Evolutionary conservation across 345 rosid genomes (phyloP).

Genomic region (Psidium friedrichsthalianum): DNA sequence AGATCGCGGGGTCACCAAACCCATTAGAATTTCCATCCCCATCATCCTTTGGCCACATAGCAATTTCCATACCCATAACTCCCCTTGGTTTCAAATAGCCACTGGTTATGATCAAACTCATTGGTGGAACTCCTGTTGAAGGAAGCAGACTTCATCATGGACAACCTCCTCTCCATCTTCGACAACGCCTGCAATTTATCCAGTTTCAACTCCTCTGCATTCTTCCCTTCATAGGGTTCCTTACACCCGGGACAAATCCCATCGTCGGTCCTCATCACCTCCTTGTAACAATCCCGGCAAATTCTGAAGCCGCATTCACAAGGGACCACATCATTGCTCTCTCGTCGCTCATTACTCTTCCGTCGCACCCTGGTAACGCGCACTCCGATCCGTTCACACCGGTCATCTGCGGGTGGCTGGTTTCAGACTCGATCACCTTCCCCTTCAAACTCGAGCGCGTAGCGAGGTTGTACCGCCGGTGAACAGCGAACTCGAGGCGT

Average conservation of each 20-base stretch:
- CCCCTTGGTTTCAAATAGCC: conserved; percentile 30
- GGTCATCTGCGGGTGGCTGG: conserved; percentile 13
- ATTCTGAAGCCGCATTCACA: conserved; percentile 41
- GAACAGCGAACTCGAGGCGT: conserved; percentile 31
- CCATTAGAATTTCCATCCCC: conserved; percentile 7
- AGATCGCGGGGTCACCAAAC: not conserved
- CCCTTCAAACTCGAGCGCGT: conserved; percentile 28
- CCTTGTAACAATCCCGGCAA: conserved; percentile 36
- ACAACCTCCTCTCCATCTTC: conserved; percentile 12
- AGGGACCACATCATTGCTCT: conserved; percentile 12
- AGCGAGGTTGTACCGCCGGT: conserved; percentile 23
- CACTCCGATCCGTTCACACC: conserved; percentile 17
- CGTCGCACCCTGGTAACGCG: conserved; percentile 29
- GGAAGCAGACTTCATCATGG: conserved; percentile 11
- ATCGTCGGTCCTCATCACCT: conserved; percentile 12
- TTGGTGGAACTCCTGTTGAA: conserved; percentile 1
- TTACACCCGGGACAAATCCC: conserved; percentile 47
- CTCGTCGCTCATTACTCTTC: conserved; percentile 16
- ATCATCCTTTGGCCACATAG: conserved; percentile 31
- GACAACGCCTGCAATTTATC: not conserved
- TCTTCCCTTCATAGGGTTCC: conserved; percentile 22
- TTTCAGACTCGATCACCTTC: conserved; percentile 17
- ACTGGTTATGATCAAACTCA: conserved; percentile 28
- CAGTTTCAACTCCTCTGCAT: conserved; percentile 4
- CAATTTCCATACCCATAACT: conserved; percentile 41